Evolutionary conservation across 129 eudicot genomes (phyloP).

Genomic region (Saussurea involucrata): DNA sequence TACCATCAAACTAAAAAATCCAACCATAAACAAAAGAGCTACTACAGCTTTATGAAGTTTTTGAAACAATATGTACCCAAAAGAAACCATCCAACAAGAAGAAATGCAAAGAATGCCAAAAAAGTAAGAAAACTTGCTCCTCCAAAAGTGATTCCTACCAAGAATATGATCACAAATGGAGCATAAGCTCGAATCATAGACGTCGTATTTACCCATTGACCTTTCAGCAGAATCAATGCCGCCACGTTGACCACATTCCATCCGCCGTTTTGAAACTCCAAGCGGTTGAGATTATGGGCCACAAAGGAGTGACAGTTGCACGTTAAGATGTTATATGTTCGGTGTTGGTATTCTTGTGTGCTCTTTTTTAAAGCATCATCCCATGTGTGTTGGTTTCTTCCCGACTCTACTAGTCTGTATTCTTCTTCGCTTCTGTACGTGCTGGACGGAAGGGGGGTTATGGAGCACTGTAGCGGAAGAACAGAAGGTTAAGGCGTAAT

Average conservation of each 20-base stretch:
- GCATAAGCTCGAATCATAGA: conserved; percentile 48
- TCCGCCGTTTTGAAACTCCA: conserved; percentile 61
- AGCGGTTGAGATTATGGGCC: conserved; percentile 74
- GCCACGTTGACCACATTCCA: conserved; percentile 94
- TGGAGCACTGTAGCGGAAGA: conserved; percentile 19
- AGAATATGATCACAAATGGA: conserved; percentile 59
- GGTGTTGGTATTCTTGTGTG: conserved; percentile 87
- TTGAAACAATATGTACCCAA: conserved; percentile 82
- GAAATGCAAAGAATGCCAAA: conserved; percentile 47
- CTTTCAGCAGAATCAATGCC: conserved; percentile 61
- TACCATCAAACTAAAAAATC: conserved; percentile 5
- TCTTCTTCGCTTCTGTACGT: conserved; percentile 33
- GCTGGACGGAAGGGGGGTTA: background rate
- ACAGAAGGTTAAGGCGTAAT: background rate
- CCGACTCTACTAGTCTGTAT: conserved; percentile 28
- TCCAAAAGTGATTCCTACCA: conserved; percentile 61
- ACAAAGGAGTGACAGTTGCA: conserved; percentile 97
- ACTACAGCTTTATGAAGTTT: conserved; percentile 57
- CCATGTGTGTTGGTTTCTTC: conserved; percentile 52
- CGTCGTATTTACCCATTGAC: conserved; percentile 55
- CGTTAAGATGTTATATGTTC: conserved; percentile 67
- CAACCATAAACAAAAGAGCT: background rate
- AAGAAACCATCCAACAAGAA: conserved; percentile 88
- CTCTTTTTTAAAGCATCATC: conserved; percentile 62
- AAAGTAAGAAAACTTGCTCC: conserved; percentile 61